These are phyloP conservation scores for Blastobotrys arbuscula DNA, from an alignment of 1,139 yeast species.

Conservation along the genomic window DNA sequence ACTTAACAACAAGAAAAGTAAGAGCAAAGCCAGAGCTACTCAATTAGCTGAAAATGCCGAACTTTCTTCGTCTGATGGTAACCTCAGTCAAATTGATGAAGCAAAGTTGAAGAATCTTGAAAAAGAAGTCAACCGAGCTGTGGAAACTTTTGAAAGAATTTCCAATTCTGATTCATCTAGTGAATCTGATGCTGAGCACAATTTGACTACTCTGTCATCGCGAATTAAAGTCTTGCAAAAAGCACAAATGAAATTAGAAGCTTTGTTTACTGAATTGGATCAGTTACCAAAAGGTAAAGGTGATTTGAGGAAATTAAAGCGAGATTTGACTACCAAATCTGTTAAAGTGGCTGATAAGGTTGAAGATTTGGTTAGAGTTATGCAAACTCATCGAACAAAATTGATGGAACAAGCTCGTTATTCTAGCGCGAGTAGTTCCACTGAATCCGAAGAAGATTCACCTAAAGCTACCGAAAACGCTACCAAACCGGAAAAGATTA, in stretches of 20 bases:
- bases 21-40: not conserved
- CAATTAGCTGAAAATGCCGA: not conserved
- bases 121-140: slow-evolving; percentile 18
- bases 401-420: slow-evolving; percentile 13
- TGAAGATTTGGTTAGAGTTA: slow-evolving; percentile 22
- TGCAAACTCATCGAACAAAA: slow-evolving; percentile 19
- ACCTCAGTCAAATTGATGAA: slow-evolving; percentile 1
- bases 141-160: slow-evolving; percentile 23
- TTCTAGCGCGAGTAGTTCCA: slow-evolving; percentile 7
- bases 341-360: slow-evolving; percentile 25
- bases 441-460: not conserved
- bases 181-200: slow-evolving; percentile 12
- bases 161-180: slow-evolving; percentile 16
- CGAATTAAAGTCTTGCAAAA: slow-evolving; percentile 25
- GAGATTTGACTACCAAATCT: slow-evolving; percentile 21
- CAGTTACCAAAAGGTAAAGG: slow-evolving; percentile 16
- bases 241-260: slow-evolving; percentile 24
- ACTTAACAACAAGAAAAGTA: not conserved
- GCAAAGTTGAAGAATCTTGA: slow-evolving; percentile 12
- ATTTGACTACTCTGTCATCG: slow-evolving; percentile 17
- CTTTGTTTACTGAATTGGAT: slow-evolving; percentile 24
- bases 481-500: slow-evolving; percentile 2
- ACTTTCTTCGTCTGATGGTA: not conserved
- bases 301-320: slow-evolving; percentile 20
- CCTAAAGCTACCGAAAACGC: not conserved